These are phyloP conservation scores for Aspergillus pseudoglaucus DNA, from an alignment of 2,329 filamentous ascomycete species.

Conservation along the genomic window DNA sequence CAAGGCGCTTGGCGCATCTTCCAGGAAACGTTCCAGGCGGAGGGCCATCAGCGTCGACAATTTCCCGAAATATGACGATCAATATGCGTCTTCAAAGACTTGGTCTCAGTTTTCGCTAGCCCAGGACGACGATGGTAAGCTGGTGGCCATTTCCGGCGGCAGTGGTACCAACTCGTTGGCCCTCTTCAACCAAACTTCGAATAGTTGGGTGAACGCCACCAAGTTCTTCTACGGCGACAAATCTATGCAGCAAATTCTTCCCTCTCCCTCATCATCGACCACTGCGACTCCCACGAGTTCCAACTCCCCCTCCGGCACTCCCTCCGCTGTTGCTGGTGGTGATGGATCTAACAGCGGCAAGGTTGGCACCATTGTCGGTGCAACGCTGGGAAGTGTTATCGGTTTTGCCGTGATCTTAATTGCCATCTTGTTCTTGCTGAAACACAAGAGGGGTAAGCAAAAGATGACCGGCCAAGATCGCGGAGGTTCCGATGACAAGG, in stretches of 20 bases:
- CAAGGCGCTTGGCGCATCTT: conserved; percentile 40
- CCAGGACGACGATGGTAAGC: conserved; percentile 51
- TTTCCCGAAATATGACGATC: conserved; percentile 75
- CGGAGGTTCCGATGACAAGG: conserved; percentile 51
- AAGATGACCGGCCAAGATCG: conserved; percentile 43
- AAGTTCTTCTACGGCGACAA: conserved; percentile 51
- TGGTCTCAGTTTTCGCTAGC: conserved; percentile 68
- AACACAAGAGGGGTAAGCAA: conserved; percentile 51
- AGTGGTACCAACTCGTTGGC: conserved; percentile 59
- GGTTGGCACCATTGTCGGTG: conserved; percentile 63
- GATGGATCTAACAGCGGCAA: conserved; percentile 20
- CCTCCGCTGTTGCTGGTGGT: conserved; percentile 28
- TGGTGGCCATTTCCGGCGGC: conserved; percentile 75
- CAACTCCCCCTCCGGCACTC: conserved; percentile 23
- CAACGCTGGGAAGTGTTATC: conserved; percentile 73
- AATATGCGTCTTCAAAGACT: conserved; percentile 58
- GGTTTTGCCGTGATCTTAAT: conserved; percentile 66
- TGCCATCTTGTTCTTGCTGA: conserved; percentile 62
- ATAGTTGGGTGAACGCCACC: conserved; percentile 71
- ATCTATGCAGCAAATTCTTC: conserved; percentile 31
- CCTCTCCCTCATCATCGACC: conserved; percentile 25
- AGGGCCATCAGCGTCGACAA: conserved; percentile 52
- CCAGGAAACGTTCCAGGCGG: conserved; percentile 34
- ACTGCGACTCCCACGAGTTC: conserved; percentile 21
- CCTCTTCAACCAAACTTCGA: conserved; percentile 69